These are phyloP conservation scores for Arxiozyma slooffiae DNA, from an alignment of 1,139 yeast species.

Conservation along the genomic window DNA sequence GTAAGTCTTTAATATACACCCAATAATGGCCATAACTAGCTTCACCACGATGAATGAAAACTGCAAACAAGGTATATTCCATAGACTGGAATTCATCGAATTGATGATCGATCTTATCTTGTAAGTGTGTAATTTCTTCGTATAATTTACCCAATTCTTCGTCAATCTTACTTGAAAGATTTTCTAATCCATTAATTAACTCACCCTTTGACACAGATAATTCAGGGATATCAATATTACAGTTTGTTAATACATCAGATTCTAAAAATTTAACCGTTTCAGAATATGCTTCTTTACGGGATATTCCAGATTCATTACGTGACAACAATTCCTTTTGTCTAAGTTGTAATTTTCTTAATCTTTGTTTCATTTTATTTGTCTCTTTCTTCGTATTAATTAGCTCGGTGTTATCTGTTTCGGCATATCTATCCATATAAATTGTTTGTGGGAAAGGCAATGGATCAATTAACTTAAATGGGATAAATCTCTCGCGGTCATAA, in stretches of 20 bases:
- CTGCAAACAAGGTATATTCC: conserved; percentile 80
- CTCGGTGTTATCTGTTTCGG: conserved; percentile 58
- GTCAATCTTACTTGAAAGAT: conserved; percentile 29
- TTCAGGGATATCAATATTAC: conserved; percentile 28
- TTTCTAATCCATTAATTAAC: conserved; percentile 29
- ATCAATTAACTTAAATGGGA: conserved; percentile 74
- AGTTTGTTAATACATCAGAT: conserved; percentile 31
- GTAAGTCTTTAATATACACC: conserved; percentile 79
- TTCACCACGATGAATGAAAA: conserved; percentile 90
- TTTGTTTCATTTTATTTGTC: conserved; percentile 54
- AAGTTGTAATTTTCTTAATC: conserved; percentile 38
- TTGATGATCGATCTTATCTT: conserved; percentile 43
- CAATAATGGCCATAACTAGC: conserved; percentile 96
- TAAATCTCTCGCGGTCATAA: conserved; percentile 62
- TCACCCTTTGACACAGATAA: conserved; percentile 10
- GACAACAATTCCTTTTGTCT: conserved; percentile 37
- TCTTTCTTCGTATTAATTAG: conserved; percentile 45
- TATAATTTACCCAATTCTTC: conserved; percentile 34
- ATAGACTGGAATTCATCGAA: conserved; percentile 50
- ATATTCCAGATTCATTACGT: conserved; percentile 39
- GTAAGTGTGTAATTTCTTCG: conserved; percentile 36
- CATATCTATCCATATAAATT: conserved; percentile 76
- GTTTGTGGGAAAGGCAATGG: conserved; percentile 73
- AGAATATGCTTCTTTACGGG: conserved; percentile 43
- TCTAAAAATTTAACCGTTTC: conserved; percentile 51